Conservation (phyloP, 164 flowering plant genomes). For the Cinnamomum chago region DNA sequence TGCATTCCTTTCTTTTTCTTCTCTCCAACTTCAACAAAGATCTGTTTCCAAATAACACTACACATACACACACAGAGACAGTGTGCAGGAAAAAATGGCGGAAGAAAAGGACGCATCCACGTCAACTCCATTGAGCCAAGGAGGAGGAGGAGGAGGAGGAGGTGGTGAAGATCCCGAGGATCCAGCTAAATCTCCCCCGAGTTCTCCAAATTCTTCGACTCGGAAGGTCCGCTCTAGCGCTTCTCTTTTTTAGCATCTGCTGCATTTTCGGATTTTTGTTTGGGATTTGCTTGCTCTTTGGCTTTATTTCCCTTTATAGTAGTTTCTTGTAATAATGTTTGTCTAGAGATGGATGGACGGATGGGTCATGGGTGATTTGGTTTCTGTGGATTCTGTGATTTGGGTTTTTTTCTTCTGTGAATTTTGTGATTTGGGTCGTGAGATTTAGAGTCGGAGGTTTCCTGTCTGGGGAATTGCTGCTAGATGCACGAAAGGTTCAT, state of each 20-base stretch:
- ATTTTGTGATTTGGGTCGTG: too few species aligned
- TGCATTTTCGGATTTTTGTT: neutral
- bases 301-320: too few species aligned
- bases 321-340: too few species aligned
- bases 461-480: too few species aligned
- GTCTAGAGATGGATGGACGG: neutral
- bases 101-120: constrained; percentile 65
- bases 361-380: neutral
- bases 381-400: neutral
- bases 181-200: constrained; percentile 58
- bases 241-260: too few species aligned
- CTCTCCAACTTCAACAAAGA: too few species aligned
- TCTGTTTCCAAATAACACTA: too few species aligned
- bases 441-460: too few species aligned
- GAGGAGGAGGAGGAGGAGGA: neutral
- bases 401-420: too few species aligned
- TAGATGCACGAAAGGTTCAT: too few species aligned
- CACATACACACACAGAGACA: too few species aligned
- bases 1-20: too few species aligned
- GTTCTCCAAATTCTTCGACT: constrained; percentile 61
- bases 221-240: constrained; percentile 45
- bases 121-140: constrained; percentile 58
- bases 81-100: constrained; percentile 40
- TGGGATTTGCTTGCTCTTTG: neutral
- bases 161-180: constrained; percentile 57